Base-by-base conservation (phyloP, 2,329 filamentous ascomycete species). In the Penicillium sumatraense region DNA sequence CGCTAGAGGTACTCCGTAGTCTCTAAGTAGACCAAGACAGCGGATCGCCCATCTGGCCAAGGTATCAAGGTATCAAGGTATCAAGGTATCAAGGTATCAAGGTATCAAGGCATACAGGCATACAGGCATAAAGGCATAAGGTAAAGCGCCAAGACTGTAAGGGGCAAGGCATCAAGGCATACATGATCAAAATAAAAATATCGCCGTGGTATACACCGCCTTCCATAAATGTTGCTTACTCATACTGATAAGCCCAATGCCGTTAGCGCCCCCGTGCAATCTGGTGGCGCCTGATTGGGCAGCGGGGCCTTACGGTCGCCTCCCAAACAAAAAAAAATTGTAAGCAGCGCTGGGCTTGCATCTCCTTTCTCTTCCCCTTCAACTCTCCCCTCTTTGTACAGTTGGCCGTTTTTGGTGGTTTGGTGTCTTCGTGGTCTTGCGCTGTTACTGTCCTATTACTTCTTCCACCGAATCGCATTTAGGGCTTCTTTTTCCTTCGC, bases 311-410 rank as follows among this genome's bases (percentile, higher is more conserved):
- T 8, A 40, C 18, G 21, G 41, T 55, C 51, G 58, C 55, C 58
- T 46, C 56, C 58, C 53, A 61, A 61, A 60, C 47, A 56, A 61
- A 63, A 63, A 59, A 62, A 63, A 63, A 60, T 57, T 50, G 56
- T 63, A 61, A 63, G 60, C 58, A 51, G 21, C 52, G 14, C 16
- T 36, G n/a, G 33, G 50, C 51, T 48, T 54, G 49, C 57, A 52
- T 49, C 42, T 55, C 14, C 23, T 36, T 40, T 36, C 35, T 16
- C 6, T 31, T 38, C 41, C 24, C 44, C 29, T 48, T 49, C n/a
- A 26, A 45, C 50, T 52, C 44, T 51, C 41, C 36, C 29, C 46
- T 54, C 47, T 41, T 36, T 46, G 42, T 46, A 46, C 26, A 46
- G 26, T 46, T 31, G 16, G 8, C 23, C n/a, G n/a, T n/a, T 46